These are phyloP conservation scores for Cladophialophora exuberans DNA, from an alignment of 2,329 filamentous ascomycete species.

Conservation along the genomic window DNA sequence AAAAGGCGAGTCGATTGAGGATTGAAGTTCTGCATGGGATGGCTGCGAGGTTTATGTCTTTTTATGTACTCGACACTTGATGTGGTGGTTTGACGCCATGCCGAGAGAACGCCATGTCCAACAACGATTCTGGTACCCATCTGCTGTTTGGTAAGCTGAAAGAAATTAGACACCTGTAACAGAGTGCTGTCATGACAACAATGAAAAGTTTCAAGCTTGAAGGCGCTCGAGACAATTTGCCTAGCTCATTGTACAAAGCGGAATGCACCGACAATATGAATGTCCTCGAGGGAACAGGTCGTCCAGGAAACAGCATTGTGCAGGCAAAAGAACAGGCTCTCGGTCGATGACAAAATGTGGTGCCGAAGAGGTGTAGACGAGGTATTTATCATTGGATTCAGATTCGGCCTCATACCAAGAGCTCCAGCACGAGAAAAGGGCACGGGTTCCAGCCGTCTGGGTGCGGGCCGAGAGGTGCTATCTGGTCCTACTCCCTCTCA, in stretches of 20 bases:
- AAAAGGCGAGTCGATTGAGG: slow-evolving; percentile 17
- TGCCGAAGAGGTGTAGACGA: slow-evolving; percentile 20
- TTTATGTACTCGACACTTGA: not conserved
- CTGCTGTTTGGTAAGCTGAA: slow-evolving; percentile 18
- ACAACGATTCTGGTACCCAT: slow-evolving; percentile 9
- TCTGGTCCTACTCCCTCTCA: slow-evolving; percentile 14
- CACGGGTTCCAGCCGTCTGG: slow-evolving; percentile 6
- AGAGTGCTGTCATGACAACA: slow-evolving; percentile 28
- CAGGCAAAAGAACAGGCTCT: not conserved
- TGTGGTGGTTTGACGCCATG: not conserved
- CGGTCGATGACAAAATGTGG: slow-evolving; percentile 12
- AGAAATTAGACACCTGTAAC: slow-evolving; percentile 28
- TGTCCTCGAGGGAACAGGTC: slow-evolving; percentile 1
- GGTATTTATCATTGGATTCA: slow-evolving; percentile 11
- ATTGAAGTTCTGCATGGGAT: slow-evolving; percentile 8
- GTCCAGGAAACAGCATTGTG: not conserved
- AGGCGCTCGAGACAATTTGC: slow-evolving; percentile 4
- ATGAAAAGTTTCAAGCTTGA: slow-evolving; percentile 11
- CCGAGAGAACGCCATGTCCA: slow-evolving; percentile 20
- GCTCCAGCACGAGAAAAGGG: slow-evolving; percentile 11
- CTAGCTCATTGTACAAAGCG: not conserved
- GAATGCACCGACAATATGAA: slow-evolving; percentile 2
- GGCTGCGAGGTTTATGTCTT: slow-evolving; percentile 23
- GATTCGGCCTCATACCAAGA: slow-evolving; percentile 1
- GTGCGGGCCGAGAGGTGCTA: slow-evolving; percentile 4